A percentile compares a stretch with the other conserved stretches of the same genome.
phyloP scores from a whole-genome alignment of 1,139 yeast genomes.

The Kodamaea sp. region DNA sequence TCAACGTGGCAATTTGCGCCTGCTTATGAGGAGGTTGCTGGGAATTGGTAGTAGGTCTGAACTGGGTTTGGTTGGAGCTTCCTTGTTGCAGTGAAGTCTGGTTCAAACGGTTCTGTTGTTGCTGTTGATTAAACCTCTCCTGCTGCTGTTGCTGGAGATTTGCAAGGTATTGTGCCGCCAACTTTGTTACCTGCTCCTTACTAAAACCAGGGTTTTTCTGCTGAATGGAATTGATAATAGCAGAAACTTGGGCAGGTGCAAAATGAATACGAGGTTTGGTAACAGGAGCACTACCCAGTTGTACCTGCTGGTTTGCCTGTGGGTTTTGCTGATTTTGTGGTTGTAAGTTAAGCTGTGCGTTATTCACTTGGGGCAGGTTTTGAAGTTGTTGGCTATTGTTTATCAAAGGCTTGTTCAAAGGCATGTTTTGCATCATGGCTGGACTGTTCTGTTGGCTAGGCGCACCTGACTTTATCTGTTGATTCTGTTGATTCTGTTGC shows the following conservation, averaged over 20 bases:
- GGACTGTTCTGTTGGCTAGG: constrained; percentile 10
- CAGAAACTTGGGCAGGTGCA: constrained; percentile 67
- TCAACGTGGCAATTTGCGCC: constrained; percentile 32
- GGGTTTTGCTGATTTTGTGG: constrained; percentile 9
- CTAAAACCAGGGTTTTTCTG: constrained; percentile 67
- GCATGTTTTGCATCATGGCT: constrained; percentile 5
- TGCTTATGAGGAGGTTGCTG: constrained; percentile 17
- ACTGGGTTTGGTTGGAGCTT: constrained; percentile 5
- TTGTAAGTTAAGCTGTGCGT: constrained; percentile 6
- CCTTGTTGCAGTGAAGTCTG: neutral
- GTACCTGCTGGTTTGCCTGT: constrained; percentile 11
- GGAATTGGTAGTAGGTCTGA: constrained; percentile 2
- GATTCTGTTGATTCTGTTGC: constrained; percentile 33
- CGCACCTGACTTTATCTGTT: constrained; percentile 3
- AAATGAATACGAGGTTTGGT: constrained; percentile 44
- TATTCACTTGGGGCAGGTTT: constrained; percentile 1
- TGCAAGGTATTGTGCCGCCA: constrained; percentile 71
- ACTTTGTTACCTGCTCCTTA: constrained; percentile 69
- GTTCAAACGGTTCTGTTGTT: constrained; percentile 20
- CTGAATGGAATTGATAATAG: constrained; percentile 68
- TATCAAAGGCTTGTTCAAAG: constrained; percentile 6
- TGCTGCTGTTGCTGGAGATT: constrained; percentile 56
- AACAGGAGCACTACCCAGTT: constrained; percentile 11
- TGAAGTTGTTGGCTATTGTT: constrained; percentile 1
- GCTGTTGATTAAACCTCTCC: constrained; percentile 32